phyloP scores from a whole-genome alignment of 75 land plant genomes.

The Azolla pinnata region DNA sequence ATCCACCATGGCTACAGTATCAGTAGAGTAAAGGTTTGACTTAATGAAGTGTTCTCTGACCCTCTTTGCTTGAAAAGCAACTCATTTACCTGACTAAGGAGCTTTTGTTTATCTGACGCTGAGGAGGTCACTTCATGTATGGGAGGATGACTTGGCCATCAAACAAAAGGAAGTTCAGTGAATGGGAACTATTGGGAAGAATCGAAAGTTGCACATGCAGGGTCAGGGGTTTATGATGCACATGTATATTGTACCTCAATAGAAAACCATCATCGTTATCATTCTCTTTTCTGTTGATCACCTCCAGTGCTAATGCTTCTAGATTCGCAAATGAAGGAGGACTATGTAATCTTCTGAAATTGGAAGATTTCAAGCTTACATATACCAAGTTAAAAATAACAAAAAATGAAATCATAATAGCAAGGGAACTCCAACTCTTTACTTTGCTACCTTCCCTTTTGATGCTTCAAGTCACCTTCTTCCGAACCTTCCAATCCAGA shows the following conservation, averaged over 20 bases:
- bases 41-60: no score
- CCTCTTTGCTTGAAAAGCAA: not conserved
- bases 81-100: slow-evolving; percentile 68
- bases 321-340: slow-evolving; percentile 91
- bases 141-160: slow-evolving; percentile 32
- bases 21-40: not conserved
- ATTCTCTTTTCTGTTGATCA: slow-evolving; percentile 30
- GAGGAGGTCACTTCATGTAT: slow-evolving; percentile 96
- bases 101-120: slow-evolving; percentile 89
- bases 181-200: not conserved
- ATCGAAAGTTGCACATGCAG: not conserved
- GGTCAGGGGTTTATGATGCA: not conserved
- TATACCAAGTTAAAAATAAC: not conserved
- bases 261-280: slow-evolving; percentile 23
- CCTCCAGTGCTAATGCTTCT: slow-evolving; percentile 73
- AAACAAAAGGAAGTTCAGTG: not conserved
- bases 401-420: not conserved
- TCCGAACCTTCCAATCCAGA: no score
- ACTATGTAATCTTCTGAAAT: slow-evolving; percentile 28
- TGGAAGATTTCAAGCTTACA: not conserved
- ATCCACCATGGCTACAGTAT: not conserved
- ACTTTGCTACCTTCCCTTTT: not conserved
- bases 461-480: not conserved
- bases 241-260: slow-evolving; percentile 10
- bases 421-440: not conserved